Evolutionary conservation across 176 grass and related monocot genomes (phyloP).

Genomic region (Musa troglodytarum): DNA sequence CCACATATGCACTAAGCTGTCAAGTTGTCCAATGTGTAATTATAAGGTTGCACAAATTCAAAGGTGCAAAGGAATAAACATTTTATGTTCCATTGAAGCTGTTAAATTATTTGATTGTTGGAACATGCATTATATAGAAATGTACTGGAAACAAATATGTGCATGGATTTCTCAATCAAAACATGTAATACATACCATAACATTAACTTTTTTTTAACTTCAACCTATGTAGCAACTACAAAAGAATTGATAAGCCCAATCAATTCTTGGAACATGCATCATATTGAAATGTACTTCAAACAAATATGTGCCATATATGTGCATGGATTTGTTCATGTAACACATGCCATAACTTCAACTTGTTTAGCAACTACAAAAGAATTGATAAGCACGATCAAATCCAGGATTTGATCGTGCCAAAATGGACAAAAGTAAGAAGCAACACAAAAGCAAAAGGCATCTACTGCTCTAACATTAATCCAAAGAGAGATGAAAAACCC

Average conservation of each 20-base stretch:
- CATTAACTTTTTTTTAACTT: too few species aligned
- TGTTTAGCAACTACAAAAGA: neutral
- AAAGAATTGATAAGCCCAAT: too few species aligned
- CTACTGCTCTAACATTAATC: neutral
- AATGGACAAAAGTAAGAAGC: neutral
- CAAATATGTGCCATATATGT: too few species aligned
- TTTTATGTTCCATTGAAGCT: neutral
- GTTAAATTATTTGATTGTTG: neutral
- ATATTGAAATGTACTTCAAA: too few species aligned
- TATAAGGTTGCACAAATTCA: neutral
- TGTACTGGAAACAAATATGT: too few species aligned
- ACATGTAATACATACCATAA: too few species aligned
- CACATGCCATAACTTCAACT: neutral
- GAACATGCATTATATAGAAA: neutral
- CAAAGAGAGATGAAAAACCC: conserved; percentile 19
- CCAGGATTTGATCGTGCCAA: neutral
- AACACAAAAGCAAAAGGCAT: neutral
- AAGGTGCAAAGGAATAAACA: neutral
- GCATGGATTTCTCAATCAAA: too few species aligned
- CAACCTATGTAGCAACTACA: too few species aligned
- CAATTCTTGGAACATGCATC: too few species aligned
- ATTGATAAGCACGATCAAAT: neutral
- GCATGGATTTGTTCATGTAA: neutral
- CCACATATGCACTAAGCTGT: neutral
- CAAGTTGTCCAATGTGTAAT: neutral